Percentiles rank a stretch among this genome's conserved stretches.
These are phyloP conservation scores for Ustilago sp. DNA, from an alignment of 1,284 basidiomycete genomes.

Conservation along the genomic window DNA sequence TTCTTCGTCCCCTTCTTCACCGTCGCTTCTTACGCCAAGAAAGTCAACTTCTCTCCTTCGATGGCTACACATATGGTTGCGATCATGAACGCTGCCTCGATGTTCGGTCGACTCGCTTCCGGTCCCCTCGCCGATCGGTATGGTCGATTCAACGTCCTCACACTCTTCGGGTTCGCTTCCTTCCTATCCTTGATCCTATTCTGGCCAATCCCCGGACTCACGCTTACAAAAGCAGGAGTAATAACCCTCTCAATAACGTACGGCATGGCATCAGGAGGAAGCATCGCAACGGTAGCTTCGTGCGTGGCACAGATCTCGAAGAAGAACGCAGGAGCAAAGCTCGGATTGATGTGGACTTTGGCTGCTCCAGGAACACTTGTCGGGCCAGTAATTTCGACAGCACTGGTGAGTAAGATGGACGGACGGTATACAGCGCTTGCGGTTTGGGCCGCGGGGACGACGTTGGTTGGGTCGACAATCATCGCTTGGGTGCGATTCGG, in stretches of 20 bases:
- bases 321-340: conserved; percentile 23
- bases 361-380: conserved; percentile 44
- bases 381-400: conserved; percentile 42
- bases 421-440: conserved; percentile 37
- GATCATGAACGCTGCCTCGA: conserved; percentile 45
- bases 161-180: conserved; percentile 26
- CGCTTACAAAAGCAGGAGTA: conserved; percentile 42
- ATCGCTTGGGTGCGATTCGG: conserved; percentile 35
- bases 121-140: conserved; percentile 39
- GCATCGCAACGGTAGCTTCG: conserved; percentile 39
- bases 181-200: conserved; percentile 33
- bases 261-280: conserved; percentile 39
- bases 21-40: conserved; percentile 47
- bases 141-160: conserved; percentile 45
- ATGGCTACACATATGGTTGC: conserved; percentile 45
- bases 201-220: conserved; percentile 47
- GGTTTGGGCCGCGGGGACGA: conserved; percentile 40
- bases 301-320: conserved; percentile 40
- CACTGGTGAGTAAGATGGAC: conserved; percentile 31
- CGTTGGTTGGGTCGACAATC: conserved; percentile 31
- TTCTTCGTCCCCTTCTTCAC: conserved; percentile 53
- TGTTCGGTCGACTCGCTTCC: conserved; percentile 38
- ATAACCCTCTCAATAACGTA: conserved; percentile 26
- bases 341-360: conserved; percentile 44
- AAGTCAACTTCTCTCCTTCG: conserved; percentile 22